Base-by-base conservation (phyloP, 2,329 filamentous ascomycete species). In the Fusarium succisae region DNA sequence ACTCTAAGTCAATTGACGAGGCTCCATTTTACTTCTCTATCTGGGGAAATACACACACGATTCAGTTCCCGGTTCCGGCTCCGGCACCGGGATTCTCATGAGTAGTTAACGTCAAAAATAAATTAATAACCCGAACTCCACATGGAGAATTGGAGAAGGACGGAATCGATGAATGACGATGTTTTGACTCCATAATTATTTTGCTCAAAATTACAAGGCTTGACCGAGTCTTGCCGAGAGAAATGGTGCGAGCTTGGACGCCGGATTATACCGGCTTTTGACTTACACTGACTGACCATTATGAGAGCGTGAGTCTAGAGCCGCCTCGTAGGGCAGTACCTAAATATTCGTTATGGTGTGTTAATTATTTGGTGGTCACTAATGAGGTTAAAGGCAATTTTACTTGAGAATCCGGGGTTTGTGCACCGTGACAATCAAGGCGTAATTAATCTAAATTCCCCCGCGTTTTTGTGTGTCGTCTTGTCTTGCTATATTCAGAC, bases 31-130 rank as follows among this genome's bases (percentile, higher is more conserved):
- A 53, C 30, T 67, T 47, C 72, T 75, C 51, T 69, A 70, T 72
- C 72, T 74, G 71, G 71, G 71, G 67, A 74, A 72, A 55, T 53
- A 63, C 47, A 56, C 74, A 28, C 66, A 72, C 45, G 48, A 57
- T 59, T 50, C 24, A 60, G 48, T 41, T 64, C 55, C 69, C 70
- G 69, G 70, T 58, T 63, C 70, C 70, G 69, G 70, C 51, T 51
- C 69, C 70, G 70, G 70, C 51, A 37, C 70, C 70, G 70, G 70
- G 57, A 70, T 47, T 54, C 43, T 18, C 22, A 35, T 28, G 35
- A 37, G 24, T 24, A 14, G 15, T 14, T 50, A 48, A 22, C 17
- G 30, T 51, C 22, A 37, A 32, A 55, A 35, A 24, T 20, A 20
- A 32, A 48, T 12, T 17, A 48, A 48, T n/a, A 48, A 30, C 26